These are phyloP conservation scores for Phytophthora tentaculata DNA, from an alignment of 352 stramenopile genomes.

Conservation along the genomic window DNA sequence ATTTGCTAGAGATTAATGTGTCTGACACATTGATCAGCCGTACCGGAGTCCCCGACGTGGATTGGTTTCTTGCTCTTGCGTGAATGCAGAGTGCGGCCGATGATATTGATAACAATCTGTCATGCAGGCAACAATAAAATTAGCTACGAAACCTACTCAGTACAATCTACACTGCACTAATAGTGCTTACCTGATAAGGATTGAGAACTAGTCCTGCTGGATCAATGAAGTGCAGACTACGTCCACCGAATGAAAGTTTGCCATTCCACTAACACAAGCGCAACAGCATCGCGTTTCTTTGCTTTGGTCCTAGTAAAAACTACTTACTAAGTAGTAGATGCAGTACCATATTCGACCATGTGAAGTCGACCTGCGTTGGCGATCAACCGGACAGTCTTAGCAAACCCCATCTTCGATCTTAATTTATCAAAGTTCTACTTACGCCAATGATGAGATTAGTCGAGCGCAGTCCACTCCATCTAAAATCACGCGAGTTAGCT, in stretches of 20 bases:
- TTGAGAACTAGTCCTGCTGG: conserved; percentile 48
- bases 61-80: conserved; percentile 82
- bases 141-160: neutral
- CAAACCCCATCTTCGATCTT: conserved; percentile 3
- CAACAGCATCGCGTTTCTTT: neutral
- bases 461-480: conserved; percentile 63
- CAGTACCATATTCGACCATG: conserved; percentile 72
- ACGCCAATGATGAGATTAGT: conserved; percentile 76
- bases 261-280: conserved; percentile 62
- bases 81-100: conserved; percentile 65
- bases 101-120: conserved; percentile 71
- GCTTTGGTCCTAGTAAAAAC: neutral
- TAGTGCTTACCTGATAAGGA: conserved; percentile 60
- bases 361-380: conserved; percentile 71
- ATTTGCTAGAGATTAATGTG: no score
- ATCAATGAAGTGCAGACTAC: conserved; percentile 81
- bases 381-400: conserved; percentile 9
- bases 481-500: conserved; percentile 27
- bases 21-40: conserved; percentile 41
- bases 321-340: no score
- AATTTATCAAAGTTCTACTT: conserved; percentile 22
- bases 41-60: conserved; percentile 64
- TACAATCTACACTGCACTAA: neutral
- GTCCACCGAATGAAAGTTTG: conserved; percentile 60
- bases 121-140: neutral